Base-by-base conservation (phyloP, 2,329 filamentous ascomycete genomes). In the Lecanicillium sp. region DNA sequence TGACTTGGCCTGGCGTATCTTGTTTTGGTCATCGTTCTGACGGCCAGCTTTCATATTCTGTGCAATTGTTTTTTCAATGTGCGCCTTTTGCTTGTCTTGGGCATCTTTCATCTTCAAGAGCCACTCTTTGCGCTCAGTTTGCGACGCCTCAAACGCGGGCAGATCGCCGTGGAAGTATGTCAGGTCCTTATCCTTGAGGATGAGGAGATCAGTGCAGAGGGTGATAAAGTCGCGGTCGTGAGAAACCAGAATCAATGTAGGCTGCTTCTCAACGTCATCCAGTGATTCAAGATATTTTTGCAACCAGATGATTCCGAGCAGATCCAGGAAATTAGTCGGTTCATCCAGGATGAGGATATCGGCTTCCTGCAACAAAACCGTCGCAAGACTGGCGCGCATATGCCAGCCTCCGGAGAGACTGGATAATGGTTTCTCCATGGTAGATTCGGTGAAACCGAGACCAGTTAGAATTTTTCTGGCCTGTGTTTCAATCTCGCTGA, bases 281-380 rank as follows among this genome's bases (percentile, higher is more conserved):
- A 84, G 63, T 1, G 74, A 68, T 30, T 76, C 70, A 9, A 95
- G 77, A 59, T 90, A 84, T 11, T 77, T 76, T 60, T 94, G 84
- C 1, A 95, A 72, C 87, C 89, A 94, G 48, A 95, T 79, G 49
- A 95, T 90, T 1, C 86, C 87, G 0, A 90, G 74, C 1, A 94
- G 71, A 58, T 94, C 88, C 1, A 94, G 75, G 60, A 88, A 94
- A 60, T 94, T 94, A 27, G 88, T 94, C 0, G 89, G 89, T 61
- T 94, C 88, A 62, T 94, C 88, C 2, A 94, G 78, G 43, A 94
- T 83, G 50, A 94, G 72, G 2, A 94, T 79, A 55, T 94, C 87
- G 0, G 83, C 79, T 7, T 84, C 78, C 52, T 90, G 84, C 1
- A 88, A 77, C 4, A 94, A 71, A 0, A 81, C 79, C 3, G 72